Conservation (phyloP, 2,329 filamentous ascomycete species). For the Mycosphaerella sp. region DNA sequence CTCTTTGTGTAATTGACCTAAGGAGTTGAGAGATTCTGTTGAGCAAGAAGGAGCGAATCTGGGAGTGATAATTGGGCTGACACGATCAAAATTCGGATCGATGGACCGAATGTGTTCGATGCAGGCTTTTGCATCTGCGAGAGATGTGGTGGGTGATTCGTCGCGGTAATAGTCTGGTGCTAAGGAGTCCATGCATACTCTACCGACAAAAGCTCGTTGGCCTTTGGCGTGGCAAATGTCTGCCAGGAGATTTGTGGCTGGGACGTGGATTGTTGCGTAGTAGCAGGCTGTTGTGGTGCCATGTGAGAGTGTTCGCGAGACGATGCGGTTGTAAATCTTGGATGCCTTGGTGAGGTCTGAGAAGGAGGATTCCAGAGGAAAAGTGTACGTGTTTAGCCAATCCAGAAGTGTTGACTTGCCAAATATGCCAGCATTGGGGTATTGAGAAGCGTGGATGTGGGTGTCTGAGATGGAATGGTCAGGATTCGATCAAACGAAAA, state of each 20-base stretch:
- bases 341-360: slow-evolving; percentile 56
- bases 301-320: slow-evolving; percentile 74
- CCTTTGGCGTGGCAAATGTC: slow-evolving; percentile 72
- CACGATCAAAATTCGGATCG: slow-evolving; percentile 59
- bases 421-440: slow-evolving; percentile 89
- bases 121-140: slow-evolving; percentile 35
- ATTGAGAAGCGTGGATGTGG: slow-evolving; percentile 91
- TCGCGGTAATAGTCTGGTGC: slow-evolving; percentile 78
- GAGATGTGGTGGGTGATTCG: slow-evolving; percentile 57
- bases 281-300: slow-evolving; percentile 95
- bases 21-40: slow-evolving; percentile 49
- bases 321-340: slow-evolving; percentile 68
- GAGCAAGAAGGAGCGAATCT: slow-evolving; percentile 56
- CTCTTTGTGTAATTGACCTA: slow-evolving; percentile 60
- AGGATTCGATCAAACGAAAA: neutral
- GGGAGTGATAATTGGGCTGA: slow-evolving; percentile 74
- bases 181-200: slow-evolving; percentile 86
- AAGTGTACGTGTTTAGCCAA: slow-evolving; percentile 93
- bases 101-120: slow-evolving; percentile 56
- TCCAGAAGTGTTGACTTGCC: slow-evolving; percentile 87
- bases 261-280: slow-evolving; percentile 82
- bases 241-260: slow-evolving; percentile 84
- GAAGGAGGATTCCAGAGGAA: slow-evolving; percentile 80
- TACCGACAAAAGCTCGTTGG: slow-evolving; percentile 83
- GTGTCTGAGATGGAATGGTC: slow-evolving; percentile 58